phyloP scores from a whole-genome alignment of 441 rosid genomes.

The Hura crepitans region DNA sequence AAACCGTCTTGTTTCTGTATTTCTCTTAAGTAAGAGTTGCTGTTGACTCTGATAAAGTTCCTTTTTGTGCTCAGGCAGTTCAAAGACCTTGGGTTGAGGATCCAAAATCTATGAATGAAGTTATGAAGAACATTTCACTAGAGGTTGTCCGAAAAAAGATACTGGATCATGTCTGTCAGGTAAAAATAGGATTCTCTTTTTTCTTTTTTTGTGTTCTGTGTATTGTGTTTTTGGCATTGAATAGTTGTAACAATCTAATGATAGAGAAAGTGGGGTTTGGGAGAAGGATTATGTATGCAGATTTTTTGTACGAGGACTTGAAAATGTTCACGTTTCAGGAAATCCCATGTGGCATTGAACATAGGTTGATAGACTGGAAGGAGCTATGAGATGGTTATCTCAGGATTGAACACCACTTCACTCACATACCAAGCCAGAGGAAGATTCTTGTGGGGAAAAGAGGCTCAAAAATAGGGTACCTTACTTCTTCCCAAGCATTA shows the following conservation, averaged over 20 bases:
- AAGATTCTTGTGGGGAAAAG: slow-evolving; percentile 90
- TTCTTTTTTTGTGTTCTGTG: not conserved
- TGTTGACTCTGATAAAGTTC: slow-evolving; percentile 20
- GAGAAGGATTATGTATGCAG: not conserved
- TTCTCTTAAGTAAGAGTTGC: slow-evolving; percentile 11
- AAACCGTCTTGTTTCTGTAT: not conserved
- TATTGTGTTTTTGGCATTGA: not conserved
- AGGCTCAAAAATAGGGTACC: slow-evolving; percentile 78
- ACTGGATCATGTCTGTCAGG: slow-evolving; percentile 86
- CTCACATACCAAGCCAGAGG: slow-evolving; percentile 71
- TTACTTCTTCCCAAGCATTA: slow-evolving; percentile 7
- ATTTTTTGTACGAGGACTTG: not conserved
- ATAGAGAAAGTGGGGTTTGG: not conserved
- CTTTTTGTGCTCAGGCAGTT: slow-evolving; percentile 55
- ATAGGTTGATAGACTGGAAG: slow-evolving; percentile 82
- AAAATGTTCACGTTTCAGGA: slow-evolving; percentile 44
- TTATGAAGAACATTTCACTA: slow-evolving; percentile 76
- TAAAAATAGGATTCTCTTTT: slow-evolving; percentile 26
- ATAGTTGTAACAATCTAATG: not conserved
- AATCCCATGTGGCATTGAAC: slow-evolving; percentile 79
- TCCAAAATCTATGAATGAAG: slow-evolving; percentile 70
- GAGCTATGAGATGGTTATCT: slow-evolving; percentile 79
- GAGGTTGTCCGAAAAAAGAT: slow-evolving; percentile 90
- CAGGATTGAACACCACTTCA: slow-evolving; percentile 85
- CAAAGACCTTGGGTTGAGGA: slow-evolving; percentile 95